phyloP scores from a whole-genome alignment of 2,329 filamentous ascomycete genomes.

The Hysterium pulicare region DNA sequence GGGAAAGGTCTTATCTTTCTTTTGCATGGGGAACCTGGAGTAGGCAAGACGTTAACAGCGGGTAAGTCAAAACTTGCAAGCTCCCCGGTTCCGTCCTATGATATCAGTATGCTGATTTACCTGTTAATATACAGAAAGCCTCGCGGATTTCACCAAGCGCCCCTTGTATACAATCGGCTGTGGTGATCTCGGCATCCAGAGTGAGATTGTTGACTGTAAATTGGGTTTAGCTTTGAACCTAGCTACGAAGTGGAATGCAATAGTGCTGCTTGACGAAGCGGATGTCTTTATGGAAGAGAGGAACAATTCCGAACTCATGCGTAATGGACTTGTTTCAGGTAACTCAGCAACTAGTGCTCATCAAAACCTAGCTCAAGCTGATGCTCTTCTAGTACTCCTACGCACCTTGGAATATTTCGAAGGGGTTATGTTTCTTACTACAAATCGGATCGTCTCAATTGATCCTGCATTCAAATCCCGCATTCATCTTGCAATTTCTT shows the following conservation, averaged over 20 bases:
- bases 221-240: slow-evolving; percentile 38
- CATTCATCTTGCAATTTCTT: slow-evolving; percentile 45
- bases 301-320: slow-evolving; percentile 6
- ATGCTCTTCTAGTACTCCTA: slow-evolving; percentile 20
- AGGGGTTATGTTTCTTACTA: slow-evolving; percentile 44
- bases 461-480: slow-evolving; percentile 35
- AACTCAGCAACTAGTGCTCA: no score
- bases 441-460: slow-evolving; percentile 37
- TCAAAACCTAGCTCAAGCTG: background rate
- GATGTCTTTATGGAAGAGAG: slow-evolving; percentile 22
- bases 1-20: slow-evolving; percentile 24
- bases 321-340: slow-evolving; percentile 10
- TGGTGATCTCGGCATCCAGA: background rate
- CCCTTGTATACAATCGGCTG: background rate
- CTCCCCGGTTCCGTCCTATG: no score
- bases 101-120: no score
- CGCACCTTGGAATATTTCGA: slow-evolving; percentile 40
- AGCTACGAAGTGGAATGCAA: slow-evolving; percentile 45
- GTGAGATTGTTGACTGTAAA: background rate
- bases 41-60: slow-evolving; percentile 23
- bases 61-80: no score
- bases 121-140: no score
- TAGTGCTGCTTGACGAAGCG: slow-evolving; percentile 49
- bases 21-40: slow-evolving; percentile 10
- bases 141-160: background rate